These are phyloP conservation scores for Sporothrix curviconia DNA, from an alignment of 2,329 filamentous ascomycete genomes.

Conservation along the genomic window DNA sequence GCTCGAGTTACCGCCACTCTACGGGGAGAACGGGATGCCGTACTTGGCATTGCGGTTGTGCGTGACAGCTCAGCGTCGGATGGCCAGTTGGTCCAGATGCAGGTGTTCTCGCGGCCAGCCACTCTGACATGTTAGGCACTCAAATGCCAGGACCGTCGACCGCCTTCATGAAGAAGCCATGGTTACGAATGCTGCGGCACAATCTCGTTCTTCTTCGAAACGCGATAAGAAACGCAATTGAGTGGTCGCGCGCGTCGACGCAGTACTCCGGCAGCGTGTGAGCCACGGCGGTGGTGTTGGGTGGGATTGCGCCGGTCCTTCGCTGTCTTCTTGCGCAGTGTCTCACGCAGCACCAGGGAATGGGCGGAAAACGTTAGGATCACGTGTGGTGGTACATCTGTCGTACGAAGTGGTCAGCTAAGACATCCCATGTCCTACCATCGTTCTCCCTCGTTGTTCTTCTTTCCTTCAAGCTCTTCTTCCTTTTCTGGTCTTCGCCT, in stretches of 20 bases:
- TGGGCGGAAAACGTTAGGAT: slow-evolving; percentile 17
- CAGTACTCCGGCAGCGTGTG: slow-evolving; percentile 18
- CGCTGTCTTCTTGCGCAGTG: slow-evolving; percentile 12
- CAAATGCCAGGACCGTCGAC: slow-evolving; percentile 15
- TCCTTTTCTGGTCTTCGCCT: background rate
- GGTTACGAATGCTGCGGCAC: slow-evolving; percentile 16
- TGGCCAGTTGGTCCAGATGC: slow-evolving; percentile 16
- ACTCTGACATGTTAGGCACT: slow-evolving; percentile 11
- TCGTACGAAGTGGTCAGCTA: background rate
- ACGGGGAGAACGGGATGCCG: slow-evolving; percentile 2
- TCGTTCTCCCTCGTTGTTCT: background rate
- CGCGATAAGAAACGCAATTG: slow-evolving; percentile 16
- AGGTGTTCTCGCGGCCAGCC: slow-evolving; percentile 7
- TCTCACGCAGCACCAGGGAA: slow-evolving; percentile 19
- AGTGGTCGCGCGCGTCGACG: slow-evolving; percentile 15
- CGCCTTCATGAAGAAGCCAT: slow-evolving; percentile 20
- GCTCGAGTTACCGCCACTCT: slow-evolving; percentile 16
- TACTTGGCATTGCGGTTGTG: background rate
- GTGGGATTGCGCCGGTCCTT: background rate
- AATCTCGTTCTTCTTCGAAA: slow-evolving; percentile 15
- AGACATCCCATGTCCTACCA: background rate
- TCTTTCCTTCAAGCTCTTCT: background rate
- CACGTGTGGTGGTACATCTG: slow-evolving; percentile 20
- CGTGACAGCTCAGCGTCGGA: slow-evolving; percentile 14
- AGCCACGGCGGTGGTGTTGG: slow-evolving; percentile 18